Evolutionary conservation across 306 rosid species (phyloP).

Genomic region (Prunus fruticosa): DNA sequence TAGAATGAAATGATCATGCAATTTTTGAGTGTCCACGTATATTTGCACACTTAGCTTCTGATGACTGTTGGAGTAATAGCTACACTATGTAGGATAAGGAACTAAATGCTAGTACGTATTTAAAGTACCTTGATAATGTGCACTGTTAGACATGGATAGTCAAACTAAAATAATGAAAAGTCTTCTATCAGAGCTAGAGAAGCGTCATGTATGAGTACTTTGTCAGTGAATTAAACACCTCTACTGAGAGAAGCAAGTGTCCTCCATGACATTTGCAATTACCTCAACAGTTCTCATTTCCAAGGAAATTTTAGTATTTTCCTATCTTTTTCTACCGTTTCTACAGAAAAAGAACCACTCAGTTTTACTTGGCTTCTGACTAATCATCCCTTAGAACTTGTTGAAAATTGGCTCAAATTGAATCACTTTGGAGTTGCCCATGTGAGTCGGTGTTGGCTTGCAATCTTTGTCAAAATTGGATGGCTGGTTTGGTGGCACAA

Average conservation of each 20-base stretch:
- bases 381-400: not conserved
- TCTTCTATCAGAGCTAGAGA: not conserved
- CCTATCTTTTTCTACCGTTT: not conserved
- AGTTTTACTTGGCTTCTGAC: not conserved
- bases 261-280: not conserved
- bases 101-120: not conserved
- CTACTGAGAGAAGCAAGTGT: not conserved
- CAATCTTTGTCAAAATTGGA: no score
- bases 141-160: not conserved
- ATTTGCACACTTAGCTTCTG: no score
- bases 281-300: not conserved
- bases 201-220: not conserved
- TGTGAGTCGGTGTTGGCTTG: no score
- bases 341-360: not conserved
- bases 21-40: not conserved
- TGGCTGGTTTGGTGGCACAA: no score
- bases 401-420: no score
- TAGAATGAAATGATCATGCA: not conserved
- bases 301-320: not conserved
- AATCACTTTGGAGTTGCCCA: no score
- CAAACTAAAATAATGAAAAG: not conserved
- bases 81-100: not conserved
- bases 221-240: not conserved
- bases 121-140: not conserved
- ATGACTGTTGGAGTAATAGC: no score